Evolutionary conservation across 768 basidiomycete genomes (phyloP), one percentile per base, ranked within the genome.

Genomic region (Hygrophoropsis aurantiaca): DNA sequence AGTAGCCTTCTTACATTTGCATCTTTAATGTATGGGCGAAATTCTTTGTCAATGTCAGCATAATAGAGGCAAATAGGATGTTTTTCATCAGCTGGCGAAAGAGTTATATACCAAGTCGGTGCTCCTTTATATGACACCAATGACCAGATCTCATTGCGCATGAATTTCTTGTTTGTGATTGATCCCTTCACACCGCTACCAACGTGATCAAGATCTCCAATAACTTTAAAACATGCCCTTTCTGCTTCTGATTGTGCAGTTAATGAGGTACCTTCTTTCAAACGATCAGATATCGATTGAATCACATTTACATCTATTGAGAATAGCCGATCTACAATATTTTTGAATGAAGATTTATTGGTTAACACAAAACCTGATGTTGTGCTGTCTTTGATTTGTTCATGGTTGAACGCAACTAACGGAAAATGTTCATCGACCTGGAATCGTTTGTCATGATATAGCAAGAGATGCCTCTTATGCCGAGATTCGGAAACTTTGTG

Each of bases 381-480:
- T n/a, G n/a, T n/a, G n/a, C n/a, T n/a, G n/a, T n/a, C n/a, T n/a
- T n/a, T n/a, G n/a, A n/a, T n/a, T n/a, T n/a, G n/a, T n/a, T 47
- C 24, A n/a, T n/a, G n/a, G n/a, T n/a, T n/a, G n/a, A n/a, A n/a
- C n/a, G n/a, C n/a, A n/a, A n/a, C n/a, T n/a, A 73, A 66, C 1
- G 69, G 58, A 50, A 73, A 75, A 18, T 61, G 47, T 2, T 54
- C 10, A 44, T 74, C 71, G 1, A 18, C 47, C 46, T 74, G 74
- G 54, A 75, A 75, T 0, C 64, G 51, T 39, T 69, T 69, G 42
- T 74, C 72, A 45, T 68, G 59, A 50, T 72, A 74, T 64, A 70
- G 61, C 1, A 75, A 47, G 0, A 70, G 39, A 11, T 53, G 35
- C n/a, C 47, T 45, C 18, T 66, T 68, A 35, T 70, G 68, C 7